Evolutionary conservation across 768 basidiomycete genomes (phyloP).

Genomic region (Trametes sanguinea): DNA sequence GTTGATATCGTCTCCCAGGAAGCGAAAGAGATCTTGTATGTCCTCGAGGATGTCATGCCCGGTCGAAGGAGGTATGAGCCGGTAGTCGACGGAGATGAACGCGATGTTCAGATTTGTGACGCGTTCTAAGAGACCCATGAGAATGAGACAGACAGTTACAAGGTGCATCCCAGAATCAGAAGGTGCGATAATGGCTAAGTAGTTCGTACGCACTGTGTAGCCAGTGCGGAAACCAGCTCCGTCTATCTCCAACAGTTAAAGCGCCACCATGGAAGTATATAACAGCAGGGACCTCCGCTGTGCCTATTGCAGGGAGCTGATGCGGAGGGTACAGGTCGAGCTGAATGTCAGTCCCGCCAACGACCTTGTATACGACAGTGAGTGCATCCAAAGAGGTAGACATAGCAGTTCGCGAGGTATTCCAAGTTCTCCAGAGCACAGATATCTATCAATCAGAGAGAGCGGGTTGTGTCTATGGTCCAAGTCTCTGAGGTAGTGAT

Average conservation of each 20-base stretch:
- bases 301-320: neutral
- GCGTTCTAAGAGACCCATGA: too few relatives aligned
- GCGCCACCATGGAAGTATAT: conserved; percentile 57
- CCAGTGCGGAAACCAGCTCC: conserved; percentile 70
- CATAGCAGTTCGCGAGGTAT: neutral
- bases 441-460: neutral
- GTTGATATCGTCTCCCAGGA: conserved; percentile 37
- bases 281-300: conserved; percentile 31
- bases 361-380: conserved; percentile 41
- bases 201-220: conserved; percentile 45
- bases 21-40: conserved; percentile 55
- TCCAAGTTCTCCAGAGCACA: neutral
- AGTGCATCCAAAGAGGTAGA: conserved; percentile 5
- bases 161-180: conserved; percentile 40
- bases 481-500: too few relatives aligned
- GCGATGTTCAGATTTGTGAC: conserved; percentile 27
- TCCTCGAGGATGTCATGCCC: conserved; percentile 61
- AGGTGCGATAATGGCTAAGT: neutral
- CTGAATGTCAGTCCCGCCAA: conserved; percentile 29
- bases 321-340: conserved; percentile 39
- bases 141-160: too few relatives aligned
- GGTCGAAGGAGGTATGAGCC: conserved; percentile 52
- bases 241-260: conserved; percentile 57
- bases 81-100: conserved; percentile 67
- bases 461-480: too few relatives aligned